phyloP scores from a whole-genome alignment of 306 rosid species.

The Ochetophila trinervis region DNA sequence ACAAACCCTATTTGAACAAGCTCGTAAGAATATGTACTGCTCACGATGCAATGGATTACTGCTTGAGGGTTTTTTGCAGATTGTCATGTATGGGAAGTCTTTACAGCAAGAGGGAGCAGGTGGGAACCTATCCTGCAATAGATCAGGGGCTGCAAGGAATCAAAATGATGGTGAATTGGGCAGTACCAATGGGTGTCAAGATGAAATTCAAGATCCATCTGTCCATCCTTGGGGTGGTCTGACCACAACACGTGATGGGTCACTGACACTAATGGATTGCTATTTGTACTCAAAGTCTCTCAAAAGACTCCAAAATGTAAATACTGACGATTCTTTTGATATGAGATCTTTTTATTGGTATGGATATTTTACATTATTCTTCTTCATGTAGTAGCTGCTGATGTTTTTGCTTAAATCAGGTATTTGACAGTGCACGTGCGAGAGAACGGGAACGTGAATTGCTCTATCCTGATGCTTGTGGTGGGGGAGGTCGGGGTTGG shows the following conservation, averaged over 20 bases:
- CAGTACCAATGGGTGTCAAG: slow-evolving; percentile 50
- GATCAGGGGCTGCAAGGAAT: slow-evolving; percentile 45
- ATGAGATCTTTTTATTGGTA: neutral
- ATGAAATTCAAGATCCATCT: slow-evolving; percentile 89
- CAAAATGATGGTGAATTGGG: slow-evolving; percentile 50
- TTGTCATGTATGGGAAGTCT: slow-evolving; percentile 91
- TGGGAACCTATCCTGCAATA: slow-evolving; percentile 45
- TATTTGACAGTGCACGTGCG: slow-evolving; percentile 91
- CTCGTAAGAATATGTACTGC: slow-evolving; percentile 99
- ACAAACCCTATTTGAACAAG: slow-evolving; percentile 95
- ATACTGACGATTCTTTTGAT: neutral
- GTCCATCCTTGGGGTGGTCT: slow-evolving; percentile 99
- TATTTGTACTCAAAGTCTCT: slow-evolving; percentile 73
- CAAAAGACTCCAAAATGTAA: slow-evolving; percentile 84
- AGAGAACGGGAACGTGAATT: slow-evolving; percentile 97
- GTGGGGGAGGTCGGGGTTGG: slow-evolving; percentile 99
- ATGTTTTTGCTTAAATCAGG: slow-evolving; percentile 51
- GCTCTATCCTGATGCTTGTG: slow-evolving; percentile 99
- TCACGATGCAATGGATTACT: slow-evolving; percentile 97
- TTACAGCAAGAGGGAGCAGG: slow-evolving; percentile 68
- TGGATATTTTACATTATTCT: slow-evolving; percentile 8
- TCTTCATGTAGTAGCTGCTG: slow-evolving; percentile 29
- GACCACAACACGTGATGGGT: slow-evolving; percentile 83
- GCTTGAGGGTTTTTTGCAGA: slow-evolving; percentile 96
- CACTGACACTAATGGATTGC: slow-evolving; percentile 84